Base-by-base conservation (phyloP, 83 land plant species). In the Picea abies region DNA sequence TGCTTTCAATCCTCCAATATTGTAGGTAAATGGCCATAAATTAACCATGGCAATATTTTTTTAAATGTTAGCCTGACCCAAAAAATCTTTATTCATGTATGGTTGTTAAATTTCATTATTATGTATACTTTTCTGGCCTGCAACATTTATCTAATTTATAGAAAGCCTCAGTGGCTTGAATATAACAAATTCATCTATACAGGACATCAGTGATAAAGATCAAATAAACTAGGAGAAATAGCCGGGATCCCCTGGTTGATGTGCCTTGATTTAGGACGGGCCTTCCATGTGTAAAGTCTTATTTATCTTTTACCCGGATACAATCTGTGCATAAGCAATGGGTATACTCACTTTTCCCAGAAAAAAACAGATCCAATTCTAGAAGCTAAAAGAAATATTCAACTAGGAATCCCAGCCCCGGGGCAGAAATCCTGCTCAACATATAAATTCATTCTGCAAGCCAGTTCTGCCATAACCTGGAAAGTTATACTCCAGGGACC, bases 141-240 rank as follows among this genome's bases (percentile, higher is more conserved):
- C 20, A 70, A 70, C 49, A 26, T 70, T 37, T n/a, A 70, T 8
- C n/a, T 37, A 70, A 37, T 69, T 70, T 41, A 70, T 70, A 70
- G 41, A 70, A 5, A 37, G 47, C 20, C 75, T 41, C 37, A 70
- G 15, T 12, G 14, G 60, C 75, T 70, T 41, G 22, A 19, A 70
- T 70, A 5, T 19, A 37, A 35, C 75, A 9, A 5, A 19, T 22
- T 73, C 56, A 44, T 22, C 58, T 73, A 3, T 73, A 73, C 77
- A 73, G 77, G 77, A 41, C 26, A 73, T 22, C 23, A 73, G 77
- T 73, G 77, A 73, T 73, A 73, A 73, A 73, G 49, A 68, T 3
- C 37, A 73, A n/a, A 73, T 47, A 73, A 73, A 73, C 47, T 73
- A 73, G 22, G 17, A 35, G 75, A 70, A 70, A 35, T 12, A 56